Percentiles rank a stretch among this genome's conserved stretches.
Evolutionary conservation across 345 rosid species (phyloP).

Genomic region (Bretschneidera sinensis): DNA sequence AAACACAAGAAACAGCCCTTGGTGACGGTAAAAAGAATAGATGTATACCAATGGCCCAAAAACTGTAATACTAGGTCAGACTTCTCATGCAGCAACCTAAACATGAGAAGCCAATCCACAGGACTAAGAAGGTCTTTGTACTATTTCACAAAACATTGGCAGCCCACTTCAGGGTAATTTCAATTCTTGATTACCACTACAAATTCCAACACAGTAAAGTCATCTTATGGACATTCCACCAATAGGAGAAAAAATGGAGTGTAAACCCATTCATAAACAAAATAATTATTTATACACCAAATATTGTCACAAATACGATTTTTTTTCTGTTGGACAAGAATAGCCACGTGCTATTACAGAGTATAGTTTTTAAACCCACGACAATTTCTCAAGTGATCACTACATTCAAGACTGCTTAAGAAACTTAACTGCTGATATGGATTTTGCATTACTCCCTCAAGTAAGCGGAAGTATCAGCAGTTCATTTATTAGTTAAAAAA

Average conservation of each 20-base stretch:
- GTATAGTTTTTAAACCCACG: not conserved
- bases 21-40: too few relatives aligned
- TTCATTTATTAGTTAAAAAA: too few relatives aligned
- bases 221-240: slow-evolving; percentile 9
- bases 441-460: too few relatives aligned
- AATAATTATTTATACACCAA: not conserved
- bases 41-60: too few relatives aligned
- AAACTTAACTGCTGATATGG: not conserved
- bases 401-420: not conserved
- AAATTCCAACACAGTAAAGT: not conserved
- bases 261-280: not conserved
- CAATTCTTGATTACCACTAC: not conserved
- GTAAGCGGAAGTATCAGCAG: too few relatives aligned
- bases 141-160: too few relatives aligned
- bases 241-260: slow-evolving; percentile 10
- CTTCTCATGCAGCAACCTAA: too few relatives aligned
- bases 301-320: not conserved
- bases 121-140: too few relatives aligned
- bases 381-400: not conserved
- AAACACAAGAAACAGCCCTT: too few relatives aligned
- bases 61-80: too few relatives aligned
- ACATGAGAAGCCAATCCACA: too few relatives aligned
- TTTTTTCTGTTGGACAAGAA: not conserved
- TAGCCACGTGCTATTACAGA: slow-evolving; percentile 5
- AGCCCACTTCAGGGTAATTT: not conserved